These are phyloP conservation scores for Grammothele lineata DNA, from an alignment of 768 basidiomycete genomes.

Conservation along the genomic window DNA sequence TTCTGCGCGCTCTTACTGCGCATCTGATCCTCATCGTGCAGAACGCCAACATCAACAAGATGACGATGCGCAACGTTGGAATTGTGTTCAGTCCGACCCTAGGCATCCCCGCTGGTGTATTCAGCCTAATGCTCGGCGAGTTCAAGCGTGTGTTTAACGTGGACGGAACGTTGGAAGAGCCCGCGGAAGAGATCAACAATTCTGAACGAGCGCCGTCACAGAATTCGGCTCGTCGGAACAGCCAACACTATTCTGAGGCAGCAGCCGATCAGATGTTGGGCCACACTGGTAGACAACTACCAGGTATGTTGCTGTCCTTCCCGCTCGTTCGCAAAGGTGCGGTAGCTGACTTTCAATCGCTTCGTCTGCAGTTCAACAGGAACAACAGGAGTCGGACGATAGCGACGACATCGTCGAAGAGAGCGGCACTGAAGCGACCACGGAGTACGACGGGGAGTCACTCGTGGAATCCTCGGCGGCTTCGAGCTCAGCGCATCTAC, in stretches of 20 bases:
- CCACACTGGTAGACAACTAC: conserved; percentile 62
- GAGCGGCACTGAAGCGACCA: conserved; percentile 57
- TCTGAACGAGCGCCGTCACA: conserved; percentile 15
- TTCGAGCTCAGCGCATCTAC: conserved; percentile 14
- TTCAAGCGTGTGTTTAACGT: conserved; percentile 94
- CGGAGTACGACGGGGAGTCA: conserved; percentile 23
- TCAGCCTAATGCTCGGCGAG: conserved; percentile 90
- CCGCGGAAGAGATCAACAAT: conserved; percentile 2
- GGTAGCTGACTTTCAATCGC: conserved; percentile 16
- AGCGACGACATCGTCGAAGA: conserved; percentile 70
- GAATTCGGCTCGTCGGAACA: conserved; percentile 66
- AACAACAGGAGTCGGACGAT: conserved; percentile 66
- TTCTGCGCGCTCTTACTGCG: conserved; percentile 90
- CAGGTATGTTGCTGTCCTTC: no score
- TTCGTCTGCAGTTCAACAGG: conserved; percentile 30
- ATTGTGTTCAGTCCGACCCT: conserved; percentile 98
- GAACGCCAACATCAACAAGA: conserved; percentile 88
- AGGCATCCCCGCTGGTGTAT: conserved; percentile 96
- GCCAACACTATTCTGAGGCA: conserved; percentile 76
- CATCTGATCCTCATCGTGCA: conserved; percentile 94
- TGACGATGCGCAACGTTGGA: conserved; percentile 98
- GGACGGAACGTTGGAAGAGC: conserved; percentile 36
- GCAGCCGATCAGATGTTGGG: conserved; percentile 84
- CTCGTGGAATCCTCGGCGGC: conserved; percentile 23
- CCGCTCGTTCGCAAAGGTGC: no score